Evolutionary conservation across 2,329 filamentous ascomycete species (phyloP), one percentile per base, ranked within the genome.

Genomic region (Venturia carpophila): DNA sequence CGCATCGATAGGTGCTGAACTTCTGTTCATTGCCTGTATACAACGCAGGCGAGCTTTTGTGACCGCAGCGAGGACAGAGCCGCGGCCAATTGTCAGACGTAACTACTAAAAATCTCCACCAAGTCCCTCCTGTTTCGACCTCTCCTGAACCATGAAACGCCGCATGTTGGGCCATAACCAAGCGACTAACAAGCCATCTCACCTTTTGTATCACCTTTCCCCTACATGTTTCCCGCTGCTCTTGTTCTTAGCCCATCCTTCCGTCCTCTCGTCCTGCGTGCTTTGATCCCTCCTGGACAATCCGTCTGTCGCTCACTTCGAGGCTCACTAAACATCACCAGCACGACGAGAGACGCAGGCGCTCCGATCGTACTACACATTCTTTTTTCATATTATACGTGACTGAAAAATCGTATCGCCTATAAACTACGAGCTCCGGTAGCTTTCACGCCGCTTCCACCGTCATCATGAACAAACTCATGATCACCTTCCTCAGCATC

Each of bases 391-490:
- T 45, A 39, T 37, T 19, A 21, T 15, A 34, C 27, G 17, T 52
- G 24, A 52, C 52, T 39, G 42, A 37, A 21, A 43, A 4, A 63
- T 34, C n/a, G 5, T 3, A 34, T 24, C 9, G 21, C 24, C 30
- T n/a, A 45, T 43, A 24, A 15, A 52, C 10, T 1, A 52, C 42
- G 17, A 61, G 60, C 37, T 61, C 60, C n/a, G 60, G 60, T 61
- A 61, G 60, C 60, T 30, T 24, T n/a, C 21, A n/a, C 49, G 24
- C 65, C 67, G 64, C 47, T 60, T 69, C 67, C 58, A 70, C 70
- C 70, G 66, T 69, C 71, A 74, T 66, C 68, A 83, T 80, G 70
- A 80, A 83, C 75, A 82, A 79, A 67, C 75, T 84, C 55, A 78
- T 84, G 68, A 70, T 81, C 70, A 76, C 79, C 66, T 85, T 81